These are phyloP conservation scores for Saccharomycopsis fermentans DNA, from an alignment of 805 yeast species.

Conservation along the genomic window DNA sequence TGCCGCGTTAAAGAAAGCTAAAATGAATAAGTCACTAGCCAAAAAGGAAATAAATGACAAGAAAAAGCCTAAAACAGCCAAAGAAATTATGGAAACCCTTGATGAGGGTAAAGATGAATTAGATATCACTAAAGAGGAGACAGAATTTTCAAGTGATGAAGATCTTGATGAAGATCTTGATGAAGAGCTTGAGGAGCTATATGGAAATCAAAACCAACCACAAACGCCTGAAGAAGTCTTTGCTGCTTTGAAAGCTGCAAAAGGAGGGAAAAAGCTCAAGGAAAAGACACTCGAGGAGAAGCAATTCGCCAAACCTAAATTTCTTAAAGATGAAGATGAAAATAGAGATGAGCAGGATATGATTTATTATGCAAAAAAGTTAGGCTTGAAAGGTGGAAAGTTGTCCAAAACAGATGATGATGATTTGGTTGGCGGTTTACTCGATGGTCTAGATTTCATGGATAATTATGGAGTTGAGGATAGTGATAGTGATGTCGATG, in stretches of 20 bases:
- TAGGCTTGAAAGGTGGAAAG: conserved; percentile 54
- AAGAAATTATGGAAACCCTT: conserved; percentile 19
- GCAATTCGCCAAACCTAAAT: conserved; percentile 22
- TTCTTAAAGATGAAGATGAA: conserved; percentile 39
- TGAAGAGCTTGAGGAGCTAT: conserved; percentile 24
- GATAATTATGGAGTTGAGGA: conserved; percentile 28
- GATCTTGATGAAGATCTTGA: conserved; percentile 22
- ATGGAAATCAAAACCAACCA: conserved; percentile 23
- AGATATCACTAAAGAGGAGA: no score
- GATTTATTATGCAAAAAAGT: conserved; percentile 70
- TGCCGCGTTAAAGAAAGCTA: conserved; percentile 34
- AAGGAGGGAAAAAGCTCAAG: conserved; percentile 24
- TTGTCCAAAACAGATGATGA: conserved; percentile 48
- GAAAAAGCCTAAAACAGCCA: conserved; percentile 4
- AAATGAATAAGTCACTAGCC: conserved; percentile 24
- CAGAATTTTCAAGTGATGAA: background rate
- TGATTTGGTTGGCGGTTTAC: conserved; percentile 71
- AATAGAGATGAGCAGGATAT: conserved; percentile 67
- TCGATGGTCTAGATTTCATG: conserved; percentile 45
- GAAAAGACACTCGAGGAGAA: conserved; percentile 21
- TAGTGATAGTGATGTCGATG: conserved; percentile 29
- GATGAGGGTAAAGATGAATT: conserved; percentile 9
- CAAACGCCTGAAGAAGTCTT: conserved; percentile 26
- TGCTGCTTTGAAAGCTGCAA: conserved; percentile 26
- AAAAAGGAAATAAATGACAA: conserved; percentile 6